Evolutionary conservation across 192 early-diverging fungal species (phyloP).

Genomic region (Coemansia sp.): DNA sequence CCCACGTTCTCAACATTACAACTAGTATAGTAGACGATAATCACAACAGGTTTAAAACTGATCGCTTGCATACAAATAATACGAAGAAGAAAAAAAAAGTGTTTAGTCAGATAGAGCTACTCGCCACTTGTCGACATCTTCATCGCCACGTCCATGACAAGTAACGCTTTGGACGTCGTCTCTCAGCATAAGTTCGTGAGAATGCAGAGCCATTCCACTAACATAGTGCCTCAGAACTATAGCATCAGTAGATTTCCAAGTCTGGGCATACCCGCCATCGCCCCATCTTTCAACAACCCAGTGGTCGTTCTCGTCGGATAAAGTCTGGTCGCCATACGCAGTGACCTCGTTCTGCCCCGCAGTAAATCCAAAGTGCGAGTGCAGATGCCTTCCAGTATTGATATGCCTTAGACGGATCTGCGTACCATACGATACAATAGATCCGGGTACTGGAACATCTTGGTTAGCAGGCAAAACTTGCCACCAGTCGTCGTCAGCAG

Average conservation of each 20-base stretch:
- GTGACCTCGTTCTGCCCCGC: conserved; percentile 63
- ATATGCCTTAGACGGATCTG: conserved; percentile 60
- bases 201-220: conserved; percentile 59
- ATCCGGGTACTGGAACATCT: conserved; percentile 44
- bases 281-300: conserved; percentile 62
- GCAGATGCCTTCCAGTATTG: conserved; percentile 58
- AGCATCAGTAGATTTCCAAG: conserved; percentile 55
- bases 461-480: conserved; percentile 60
- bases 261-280: conserved; percentile 47
- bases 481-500: conserved; percentile 54
- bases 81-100: background rate
- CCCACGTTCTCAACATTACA: background rate
- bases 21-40: conserved; percentile 24
- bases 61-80: conserved; percentile 24
- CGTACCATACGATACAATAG: conserved; percentile 53
- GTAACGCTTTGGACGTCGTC: conserved; percentile 59
- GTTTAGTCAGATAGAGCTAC: conserved; percentile 24
- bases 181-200: conserved; percentile 38
- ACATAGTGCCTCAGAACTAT: conserved; percentile 58
- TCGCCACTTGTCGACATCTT: conserved; percentile 63
- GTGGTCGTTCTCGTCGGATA: conserved; percentile 62
- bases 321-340: conserved; percentile 56
- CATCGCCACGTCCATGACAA: conserved; percentile 52
- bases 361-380: conserved; percentile 60
- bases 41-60: conserved; percentile 48